These are phyloP conservation scores for Leccinum fallax DNA, from an alignment of 1,284 basidiomycete species.

Conservation along the genomic window DNA sequence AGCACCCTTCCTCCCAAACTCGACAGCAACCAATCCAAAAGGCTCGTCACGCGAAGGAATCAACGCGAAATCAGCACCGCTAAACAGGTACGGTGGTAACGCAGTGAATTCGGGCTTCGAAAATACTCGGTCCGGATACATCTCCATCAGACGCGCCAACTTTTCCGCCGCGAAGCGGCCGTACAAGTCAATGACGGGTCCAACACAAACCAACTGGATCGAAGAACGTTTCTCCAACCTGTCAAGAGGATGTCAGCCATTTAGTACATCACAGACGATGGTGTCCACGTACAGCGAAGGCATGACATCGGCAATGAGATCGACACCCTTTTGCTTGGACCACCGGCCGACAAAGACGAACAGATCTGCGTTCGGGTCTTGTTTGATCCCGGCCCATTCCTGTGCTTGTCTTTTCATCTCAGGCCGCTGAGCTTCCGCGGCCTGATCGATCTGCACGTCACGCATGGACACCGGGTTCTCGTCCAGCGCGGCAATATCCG, in stretches of 20 bases:
- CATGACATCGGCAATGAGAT: conserved; percentile 93
- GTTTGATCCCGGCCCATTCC: conserved; percentile 90
- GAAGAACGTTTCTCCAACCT: conserved; percentile 84
- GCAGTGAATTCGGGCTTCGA: conserved; percentile 95
- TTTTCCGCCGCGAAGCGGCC: conserved; percentile 94
- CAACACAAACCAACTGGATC: conserved; percentile 86
- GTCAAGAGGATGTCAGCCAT: conserved; percentile 14
- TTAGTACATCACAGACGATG: background rate
- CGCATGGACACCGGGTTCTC: conserved; percentile 72
- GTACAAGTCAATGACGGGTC: conserved; percentile 92
- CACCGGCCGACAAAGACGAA: conserved; percentile 96
- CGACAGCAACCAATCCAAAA: conserved; percentile 92
- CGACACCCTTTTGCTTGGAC: conserved; percentile 97
- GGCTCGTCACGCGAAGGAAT: conserved; percentile 95
- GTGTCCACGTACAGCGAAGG: conserved; percentile 68
- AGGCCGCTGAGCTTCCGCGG: conserved; percentile 85
- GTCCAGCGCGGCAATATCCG: conserved; percentile 89
- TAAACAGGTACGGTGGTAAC: conserved; percentile 90
- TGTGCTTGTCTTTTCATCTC: conserved; percentile 89
- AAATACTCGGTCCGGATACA: conserved; percentile 90
- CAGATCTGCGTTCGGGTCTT: conserved; percentile 85
- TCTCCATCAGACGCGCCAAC: conserved; percentile 87
- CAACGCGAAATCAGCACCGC: conserved; percentile 90
- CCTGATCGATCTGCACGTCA: conserved; percentile 77
- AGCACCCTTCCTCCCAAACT: conserved; percentile 94